These are phyloP conservation scores for Lagenaria siceraria DNA, from an alignment of 306 rosid genomes.

Conservation along the genomic window DNA sequence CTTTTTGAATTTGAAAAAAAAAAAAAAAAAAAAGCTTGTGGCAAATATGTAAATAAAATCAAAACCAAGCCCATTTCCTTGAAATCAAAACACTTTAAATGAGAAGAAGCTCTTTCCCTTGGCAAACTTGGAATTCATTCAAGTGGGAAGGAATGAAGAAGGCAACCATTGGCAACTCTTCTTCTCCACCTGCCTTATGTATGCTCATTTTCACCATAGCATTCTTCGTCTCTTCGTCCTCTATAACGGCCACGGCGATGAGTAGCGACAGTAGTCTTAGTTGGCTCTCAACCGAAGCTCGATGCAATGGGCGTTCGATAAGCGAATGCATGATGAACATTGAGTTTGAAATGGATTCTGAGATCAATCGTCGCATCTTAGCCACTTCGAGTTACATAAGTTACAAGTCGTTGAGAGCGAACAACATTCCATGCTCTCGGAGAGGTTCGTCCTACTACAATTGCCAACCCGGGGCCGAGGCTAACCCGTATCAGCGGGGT, in stretches of 20 bases:
- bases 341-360: conserved; percentile 37
- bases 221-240: conserved; percentile 1
- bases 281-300: conserved; percentile 26
- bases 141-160: neutral
- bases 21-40: neutral
- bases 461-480: conserved; percentile 49
- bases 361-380: conserved; percentile 56
- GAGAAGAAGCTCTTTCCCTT: neutral
- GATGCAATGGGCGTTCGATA: conserved; percentile 41
- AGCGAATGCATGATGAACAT: conserved; percentile 43
- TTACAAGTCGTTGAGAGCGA: conserved; percentile 54
- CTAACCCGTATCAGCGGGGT: conserved; percentile 74
- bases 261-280: conserved; percentile 14
- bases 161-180: conserved; percentile 27
- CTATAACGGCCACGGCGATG: neutral
- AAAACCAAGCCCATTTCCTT: conserved; percentile 5
- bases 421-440: conserved; percentile 69
- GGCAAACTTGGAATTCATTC: neutral
- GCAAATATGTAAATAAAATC: conserved; percentile 2
- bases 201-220: conserved; percentile 15
- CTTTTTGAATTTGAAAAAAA: conserved; percentile 26
- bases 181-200: conserved; percentile 7
- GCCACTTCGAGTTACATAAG: conserved; percentile 66
- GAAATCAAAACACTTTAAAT: conserved; percentile 9
- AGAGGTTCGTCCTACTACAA: conserved; percentile 83